Evolutionary conservation across 176 grass and related monocot genomes (phyloP).

Genomic region (Aegilops longissima): DNA sequence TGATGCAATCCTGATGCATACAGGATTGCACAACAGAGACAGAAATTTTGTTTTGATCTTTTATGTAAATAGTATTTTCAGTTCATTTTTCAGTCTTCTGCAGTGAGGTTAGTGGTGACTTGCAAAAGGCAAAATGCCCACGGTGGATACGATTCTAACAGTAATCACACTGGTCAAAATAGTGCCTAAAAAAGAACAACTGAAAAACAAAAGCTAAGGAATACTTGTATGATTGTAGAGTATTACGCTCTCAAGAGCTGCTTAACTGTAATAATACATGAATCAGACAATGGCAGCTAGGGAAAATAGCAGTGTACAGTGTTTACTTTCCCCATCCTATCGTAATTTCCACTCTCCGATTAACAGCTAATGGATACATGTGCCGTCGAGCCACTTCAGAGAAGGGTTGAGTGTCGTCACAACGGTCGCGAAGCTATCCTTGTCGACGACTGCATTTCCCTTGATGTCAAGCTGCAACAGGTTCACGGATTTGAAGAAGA

Average conservation of each 20-base stretch:
- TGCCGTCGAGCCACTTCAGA: conserved; percentile 66
- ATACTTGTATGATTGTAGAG: neutral
- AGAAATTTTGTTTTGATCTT: too few relatives aligned
- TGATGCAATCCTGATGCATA: too few relatives aligned
- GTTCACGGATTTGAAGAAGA: conserved; percentile 58
- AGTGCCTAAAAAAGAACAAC: too few relatives aligned
- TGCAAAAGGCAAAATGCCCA: too few relatives aligned
- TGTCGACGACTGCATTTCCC: conserved; percentile 60
- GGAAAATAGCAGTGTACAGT: conserved; percentile 3
- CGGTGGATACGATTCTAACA: too few relatives aligned
- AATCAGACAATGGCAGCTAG: conserved; percentile 1
- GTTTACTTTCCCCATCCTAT: neutral
- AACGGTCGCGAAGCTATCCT: conserved; percentile 47
- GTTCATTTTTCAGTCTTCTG: neutral
- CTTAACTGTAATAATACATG: conserved; percentile 18
- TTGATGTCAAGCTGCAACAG: conserved; percentile 59
- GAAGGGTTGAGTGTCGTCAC: conserved; percentile 46
- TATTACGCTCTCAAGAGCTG: neutral
- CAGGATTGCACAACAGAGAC: too few relatives aligned
- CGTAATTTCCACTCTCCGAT: neutral
- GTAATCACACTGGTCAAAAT: too few relatives aligned
- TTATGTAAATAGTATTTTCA: neutral
- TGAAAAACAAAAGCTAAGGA: neutral
- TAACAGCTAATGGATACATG: conserved; percentile 19
- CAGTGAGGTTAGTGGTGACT: neutral